Evolutionary conservation across 768 basidiomycete genomes (phyloP).

Genomic region (Psilocybe cubensis): DNA sequence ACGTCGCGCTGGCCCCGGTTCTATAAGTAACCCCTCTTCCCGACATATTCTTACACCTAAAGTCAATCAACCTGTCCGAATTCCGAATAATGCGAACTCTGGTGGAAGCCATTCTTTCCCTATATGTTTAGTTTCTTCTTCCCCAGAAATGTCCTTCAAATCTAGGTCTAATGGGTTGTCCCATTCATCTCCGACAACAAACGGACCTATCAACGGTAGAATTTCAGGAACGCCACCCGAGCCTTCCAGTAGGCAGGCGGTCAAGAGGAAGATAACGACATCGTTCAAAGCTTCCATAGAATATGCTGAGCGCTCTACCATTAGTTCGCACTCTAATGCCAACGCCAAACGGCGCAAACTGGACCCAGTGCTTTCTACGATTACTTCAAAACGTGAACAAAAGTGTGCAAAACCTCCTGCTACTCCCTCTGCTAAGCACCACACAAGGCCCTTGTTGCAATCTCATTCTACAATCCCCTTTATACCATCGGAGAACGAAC

Average conservation of each 20-base stretch:
- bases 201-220: no score
- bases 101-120: background rate
- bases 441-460: background rate
- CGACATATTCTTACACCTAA: background rate
- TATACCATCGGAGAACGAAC: constrained; percentile 11
- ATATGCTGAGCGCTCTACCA: background rate
- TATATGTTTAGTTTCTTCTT: background rate
- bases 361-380: background rate
- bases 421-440: background rate
- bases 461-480: background rate
- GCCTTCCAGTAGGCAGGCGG: background rate
- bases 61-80: background rate
- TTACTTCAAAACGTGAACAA: background rate
- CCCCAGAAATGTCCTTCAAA: background rate
- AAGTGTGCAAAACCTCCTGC: background rate
- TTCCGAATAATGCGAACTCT: background rate
- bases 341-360: background rate
- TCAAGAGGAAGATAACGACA: background rate
- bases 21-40: no score
- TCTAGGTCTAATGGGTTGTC: background rate
- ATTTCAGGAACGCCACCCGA: no score
- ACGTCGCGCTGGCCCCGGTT: background rate
- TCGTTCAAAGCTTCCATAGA: background rate
- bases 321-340: background rate
- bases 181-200: no score